Percentiles rank a stretch among this genome's conserved stretches.
Conservation (phyloP, 2,329 filamentous ascomycete species). For the Berkeleyomyces basicola region DNA sequence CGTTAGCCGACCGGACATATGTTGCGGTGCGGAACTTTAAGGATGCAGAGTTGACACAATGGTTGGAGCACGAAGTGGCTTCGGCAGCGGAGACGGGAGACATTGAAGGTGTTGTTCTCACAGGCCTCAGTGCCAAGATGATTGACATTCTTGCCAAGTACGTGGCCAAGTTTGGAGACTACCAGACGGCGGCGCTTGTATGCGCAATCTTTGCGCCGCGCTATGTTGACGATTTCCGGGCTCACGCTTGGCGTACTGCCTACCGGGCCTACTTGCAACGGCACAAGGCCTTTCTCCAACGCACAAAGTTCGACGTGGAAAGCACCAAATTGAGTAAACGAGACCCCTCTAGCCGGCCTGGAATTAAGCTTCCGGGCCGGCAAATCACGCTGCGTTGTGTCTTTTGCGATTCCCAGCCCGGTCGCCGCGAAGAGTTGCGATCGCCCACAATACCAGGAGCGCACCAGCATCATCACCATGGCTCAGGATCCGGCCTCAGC, state of each 20-base stretch:
- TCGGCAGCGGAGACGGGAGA: constrained; percentile 37
- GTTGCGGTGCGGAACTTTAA: constrained; percentile 52
- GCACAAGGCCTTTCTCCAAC: constrained; percentile 57
- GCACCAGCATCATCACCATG: constrained; percentile 12
- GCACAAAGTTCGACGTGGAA: constrained; percentile 63
- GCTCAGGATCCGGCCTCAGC: not conserved
- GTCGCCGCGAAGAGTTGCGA: constrained; percentile 15
- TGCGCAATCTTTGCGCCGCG: constrained; percentile 57
- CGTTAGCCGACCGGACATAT: constrained; percentile 56
- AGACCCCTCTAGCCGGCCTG: constrained; percentile 36
- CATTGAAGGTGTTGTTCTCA: constrained; percentile 61
- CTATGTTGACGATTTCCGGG: constrained; percentile 63
- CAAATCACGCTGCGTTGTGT: constrained; percentile 63
- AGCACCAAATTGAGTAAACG: constrained; percentile 54
- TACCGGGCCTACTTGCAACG: constrained; percentile 58
- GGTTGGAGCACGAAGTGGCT: constrained; percentile 49
- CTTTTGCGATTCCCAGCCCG: constrained; percentile 52
- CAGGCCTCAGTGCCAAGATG: constrained; percentile 54
- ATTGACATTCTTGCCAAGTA: constrained; percentile 64
- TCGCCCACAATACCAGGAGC: constrained; percentile 20
- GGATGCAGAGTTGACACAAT: constrained; percentile 45
- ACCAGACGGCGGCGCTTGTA: constrained; percentile 63
- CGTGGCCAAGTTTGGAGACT: constrained; percentile 57
- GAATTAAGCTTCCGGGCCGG: constrained; percentile 45
- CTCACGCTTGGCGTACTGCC: constrained; percentile 52